Base-by-base conservation (phyloP, 2,329 filamentous ascomycete genomes). In the Phaeosphaeria sp. region DNA sequence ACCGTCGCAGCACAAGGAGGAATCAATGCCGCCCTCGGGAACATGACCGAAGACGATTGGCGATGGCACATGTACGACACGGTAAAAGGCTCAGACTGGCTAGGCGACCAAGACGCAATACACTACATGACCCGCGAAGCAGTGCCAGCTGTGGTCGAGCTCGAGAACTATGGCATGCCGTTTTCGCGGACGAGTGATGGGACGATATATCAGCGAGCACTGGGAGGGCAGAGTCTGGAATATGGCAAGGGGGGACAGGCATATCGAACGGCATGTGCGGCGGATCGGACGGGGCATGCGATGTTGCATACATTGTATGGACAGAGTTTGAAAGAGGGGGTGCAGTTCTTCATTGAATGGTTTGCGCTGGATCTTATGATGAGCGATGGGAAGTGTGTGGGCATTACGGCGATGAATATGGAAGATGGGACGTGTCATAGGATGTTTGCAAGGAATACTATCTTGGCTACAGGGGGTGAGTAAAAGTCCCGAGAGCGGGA, bases 1-100 rank as follows among this genome's bases (percentile, higher is more conserved):
- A 89, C 86, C 11, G 87, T 89, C 57, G 87, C 87, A n/a, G 87
- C 87, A 22, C 87, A 89, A 75, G 86, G 87, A 61, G 87, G 87
- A 62, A 89, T 89, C 70, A 86, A 86, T 70, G 84, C 84, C 9
- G 84, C 84, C 3, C 74, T 86, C 17, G 84, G 83, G 63, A 84
- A 85, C 65, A 84, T 84, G 81, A 80, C 80, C 40, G 74, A 81
- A 64, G 84, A 86, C 68, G 83, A 86, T 63, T 87, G 82, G 82
- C 78, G 83, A 56, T 86, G 84, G 84, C 84, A 87, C 69, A 84
- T 86, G 81, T 87, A 86, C 72, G 83, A 86, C 66, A 85, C 83
- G 0, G 83, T 86, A 36, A 86, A 86, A 74, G 84, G 84, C 15
- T 82, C 79, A 8, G 84, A 87, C 70, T 87, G 84, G 84, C 79